Evolutionary conservation across 768 basidiomycete species (phyloP), one percentile per base, ranked within the genome.

Genomic region (Lentinula guzmanii): DNA sequence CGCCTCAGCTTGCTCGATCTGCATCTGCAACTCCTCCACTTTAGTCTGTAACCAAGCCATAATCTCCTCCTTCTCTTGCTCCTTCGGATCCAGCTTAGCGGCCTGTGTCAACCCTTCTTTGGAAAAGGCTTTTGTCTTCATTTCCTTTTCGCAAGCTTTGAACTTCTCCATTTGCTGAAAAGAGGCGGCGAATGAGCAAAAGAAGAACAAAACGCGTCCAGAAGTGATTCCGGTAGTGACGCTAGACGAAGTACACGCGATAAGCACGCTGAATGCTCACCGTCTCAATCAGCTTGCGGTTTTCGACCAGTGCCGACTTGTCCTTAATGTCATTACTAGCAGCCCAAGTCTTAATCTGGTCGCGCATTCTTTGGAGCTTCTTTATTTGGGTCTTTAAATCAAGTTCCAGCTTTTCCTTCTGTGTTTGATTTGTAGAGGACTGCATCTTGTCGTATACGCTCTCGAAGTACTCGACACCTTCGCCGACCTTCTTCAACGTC

Each of bases 121-220:
- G 18, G 95, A 98, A 76, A 98, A 99, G 0, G 97, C 97, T 74
- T 99, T 99, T 62, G 97, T 98, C 83, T 99, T 99, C 96, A 98
- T 98, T 77, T 99, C 97, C 79, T 98, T 99, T 79, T 99, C 97
- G 77, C 95, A 95, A 24, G 96, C 96, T 70, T 99, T 99, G 86
- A 99, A 99, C 72, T 94, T 95, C 79, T 99, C 97, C 97, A 99
- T 99, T 98, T 98, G 97, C 97, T 98, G 46, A 35, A 37, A 21
- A 56, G 18, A 41, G 24, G 28, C 5, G 9, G 33, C 3, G 16
- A 3, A 51, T 42, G 39, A 45, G 53, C 4, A 54, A 18, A n/a
- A 21, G 18, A 41, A 39, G 8, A 34, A 45, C 42, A 28, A 15
- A 58, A 10, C 56, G 56, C 45, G 56, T 54, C 53, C 34, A 34